Percentiles rank a stretch among this genome's conserved stretches.
Conservation (phyloP, 352 stramenopile genomes). For the Phytopythium boreale region DNA sequence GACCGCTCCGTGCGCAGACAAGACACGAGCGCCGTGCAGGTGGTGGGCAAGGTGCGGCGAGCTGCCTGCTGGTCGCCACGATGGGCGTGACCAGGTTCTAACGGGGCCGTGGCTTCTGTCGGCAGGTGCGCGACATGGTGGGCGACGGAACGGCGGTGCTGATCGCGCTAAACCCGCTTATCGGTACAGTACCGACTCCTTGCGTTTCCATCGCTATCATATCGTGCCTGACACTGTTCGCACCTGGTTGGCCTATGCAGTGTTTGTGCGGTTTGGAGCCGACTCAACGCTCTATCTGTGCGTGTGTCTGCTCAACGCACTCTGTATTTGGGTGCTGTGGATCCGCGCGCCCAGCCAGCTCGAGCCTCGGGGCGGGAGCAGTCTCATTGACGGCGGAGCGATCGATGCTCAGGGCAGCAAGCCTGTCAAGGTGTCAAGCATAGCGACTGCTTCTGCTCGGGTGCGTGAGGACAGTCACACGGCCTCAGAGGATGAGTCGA, state of each 20-base stretch:
- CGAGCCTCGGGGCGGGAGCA: background rate
- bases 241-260: conserved; percentile 9
- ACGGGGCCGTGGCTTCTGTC: background rate
- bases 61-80: background rate
- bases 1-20: background rate
- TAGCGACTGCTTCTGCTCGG: no score
- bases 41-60: background rate
- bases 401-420: background rate
- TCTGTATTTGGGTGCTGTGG: conserved; percentile 44
- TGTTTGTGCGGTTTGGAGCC: conserved; percentile 43
- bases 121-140: conserved; percentile 15
- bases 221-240: no score
- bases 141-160: conserved; percentile 26
- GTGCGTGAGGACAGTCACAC: background rate
- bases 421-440: background rate
- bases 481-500: conserved; percentile 1
- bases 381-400: no score
- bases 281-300: conserved; percentile 20
- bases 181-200: conserved; percentile 19
- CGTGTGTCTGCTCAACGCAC: conserved; percentile 34
- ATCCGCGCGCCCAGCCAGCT: conserved; percentile 15
- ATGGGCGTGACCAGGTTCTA: background rate
- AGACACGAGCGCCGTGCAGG: conserved; percentile 12
- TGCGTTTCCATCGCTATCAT: no score
- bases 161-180: conserved; percentile 36